phyloP scores from a whole-genome alignment of 176 grass and related monocot genomes.

The Oryza longistaminata region DNA sequence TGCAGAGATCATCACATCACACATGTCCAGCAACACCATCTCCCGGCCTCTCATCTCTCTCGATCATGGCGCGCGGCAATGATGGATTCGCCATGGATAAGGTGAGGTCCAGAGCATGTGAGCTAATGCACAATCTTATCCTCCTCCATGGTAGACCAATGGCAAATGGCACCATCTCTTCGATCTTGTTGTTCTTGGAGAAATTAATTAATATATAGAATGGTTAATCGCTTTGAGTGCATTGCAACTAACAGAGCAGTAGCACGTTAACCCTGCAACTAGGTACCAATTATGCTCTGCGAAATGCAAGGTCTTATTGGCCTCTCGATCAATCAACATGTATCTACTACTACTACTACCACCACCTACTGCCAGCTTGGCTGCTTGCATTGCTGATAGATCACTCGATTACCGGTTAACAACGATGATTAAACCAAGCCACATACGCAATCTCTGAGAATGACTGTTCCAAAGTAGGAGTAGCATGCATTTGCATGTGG shows the following conservation, averaged over 20 bases:
- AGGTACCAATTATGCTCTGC: neutral
- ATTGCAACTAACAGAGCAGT: neutral
- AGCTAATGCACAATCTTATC: neutral
- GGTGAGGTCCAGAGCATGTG: constrained; percentile 33
- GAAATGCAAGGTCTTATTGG: neutral
- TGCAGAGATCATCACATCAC: neutral
- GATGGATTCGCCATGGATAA: constrained; percentile 34
- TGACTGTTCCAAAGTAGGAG: neutral
- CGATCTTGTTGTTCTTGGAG: neutral
- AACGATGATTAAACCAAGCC: neutral
- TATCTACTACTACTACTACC: neutral
- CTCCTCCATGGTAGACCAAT: neutral
- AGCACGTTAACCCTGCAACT: constrained; percentile 12
- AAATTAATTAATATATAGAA: neutral
- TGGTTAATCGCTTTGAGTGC: neutral
- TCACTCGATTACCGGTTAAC: neutral
- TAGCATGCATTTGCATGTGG: neutral
- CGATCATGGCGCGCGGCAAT: constrained; percentile 9
- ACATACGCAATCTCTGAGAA: neutral
- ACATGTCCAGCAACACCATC: neutral
- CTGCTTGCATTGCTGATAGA: neutral
- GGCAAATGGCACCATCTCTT: neutral
- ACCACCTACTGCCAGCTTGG: neutral
- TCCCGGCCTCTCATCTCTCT: neutral
- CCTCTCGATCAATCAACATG: neutral